These are phyloP conservation scores for Aspergillus eucalypticola DNA, from an alignment of 2,329 filamentous ascomycete species.

Conservation along the genomic window DNA sequence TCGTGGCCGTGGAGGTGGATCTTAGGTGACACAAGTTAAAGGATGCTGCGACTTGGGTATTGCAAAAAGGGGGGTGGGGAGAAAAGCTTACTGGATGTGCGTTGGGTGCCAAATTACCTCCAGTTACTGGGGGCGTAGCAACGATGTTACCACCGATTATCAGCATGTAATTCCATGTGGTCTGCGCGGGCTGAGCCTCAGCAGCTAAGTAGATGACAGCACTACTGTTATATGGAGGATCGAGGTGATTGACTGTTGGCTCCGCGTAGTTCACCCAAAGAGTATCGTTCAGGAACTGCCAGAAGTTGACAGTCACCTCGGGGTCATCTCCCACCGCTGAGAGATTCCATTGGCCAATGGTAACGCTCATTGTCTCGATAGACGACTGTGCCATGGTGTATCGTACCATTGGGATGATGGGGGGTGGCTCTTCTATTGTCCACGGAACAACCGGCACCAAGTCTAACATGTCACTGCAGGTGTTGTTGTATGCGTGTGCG, in stretches of 20 bases:
- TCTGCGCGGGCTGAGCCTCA: background rate
- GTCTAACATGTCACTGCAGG: background rate
- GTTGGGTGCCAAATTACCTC: background rate
- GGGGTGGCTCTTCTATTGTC: background rate
- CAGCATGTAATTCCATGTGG: slow-evolving; percentile 11
- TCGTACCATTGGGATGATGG: background rate
- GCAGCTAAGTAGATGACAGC: background rate
- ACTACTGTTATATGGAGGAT: background rate
- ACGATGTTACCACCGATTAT: slow-evolving; percentile 3
- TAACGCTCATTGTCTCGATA: background rate
- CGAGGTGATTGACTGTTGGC: slow-evolving; percentile 8
- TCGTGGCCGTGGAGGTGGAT: slow-evolving; percentile 15
- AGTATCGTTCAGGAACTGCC: slow-evolving; percentile 3
- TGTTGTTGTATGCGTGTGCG: background rate
- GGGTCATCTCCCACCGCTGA: background rate
- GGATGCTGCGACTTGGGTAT: background rate
- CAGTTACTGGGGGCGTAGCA: background rate
- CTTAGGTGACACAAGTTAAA: background rate
- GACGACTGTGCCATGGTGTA: background rate
- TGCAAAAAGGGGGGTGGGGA: background rate
- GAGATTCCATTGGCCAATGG: background rate
- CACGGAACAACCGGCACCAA: background rate
- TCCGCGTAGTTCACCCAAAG: slow-evolving; percentile 4
- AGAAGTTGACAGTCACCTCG: background rate
- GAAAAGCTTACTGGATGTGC: slow-evolving; percentile 6